Percentiles rank a stretch among this genome's conserved stretches.
phyloP scores from a whole-genome alignment of 331 rosid genomes.

The Arachis monticola region DNA sequence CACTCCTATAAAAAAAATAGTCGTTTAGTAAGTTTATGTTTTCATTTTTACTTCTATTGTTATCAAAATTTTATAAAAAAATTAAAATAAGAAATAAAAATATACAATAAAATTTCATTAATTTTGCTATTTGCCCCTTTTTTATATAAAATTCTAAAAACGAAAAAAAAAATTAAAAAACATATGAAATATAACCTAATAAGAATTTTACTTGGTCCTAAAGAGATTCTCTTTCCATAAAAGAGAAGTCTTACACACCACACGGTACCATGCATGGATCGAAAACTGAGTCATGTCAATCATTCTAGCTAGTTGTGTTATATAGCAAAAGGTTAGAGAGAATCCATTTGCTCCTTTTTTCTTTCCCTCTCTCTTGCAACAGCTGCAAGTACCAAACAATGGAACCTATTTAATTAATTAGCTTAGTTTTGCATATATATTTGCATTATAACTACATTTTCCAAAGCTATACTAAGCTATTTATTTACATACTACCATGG shows the following conservation, averaged over 20 bases:
- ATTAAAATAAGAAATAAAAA: too few species aligned
- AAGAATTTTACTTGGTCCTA: too few species aligned
- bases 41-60: too few species aligned
- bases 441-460: slow-evolving; percentile 8
- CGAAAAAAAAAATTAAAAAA: too few species aligned
- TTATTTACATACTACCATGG: background rate
- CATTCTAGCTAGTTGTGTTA: background rate
- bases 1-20: too few species aligned
- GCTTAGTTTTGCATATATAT: background rate
- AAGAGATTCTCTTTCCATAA: too few species aligned
- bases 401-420: background rate
- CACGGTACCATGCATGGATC: background rate
- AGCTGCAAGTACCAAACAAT: slow-evolving; percentile 36
- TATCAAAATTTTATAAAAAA: too few species aligned
- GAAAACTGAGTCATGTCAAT: slow-evolving; percentile 20
- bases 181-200: too few species aligned
- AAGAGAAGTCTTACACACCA: background rate
- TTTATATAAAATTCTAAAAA: too few species aligned
- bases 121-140: too few species aligned
- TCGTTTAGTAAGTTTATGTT: too few species aligned
- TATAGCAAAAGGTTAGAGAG: background rate
- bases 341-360: background rate
- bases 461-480: slow-evolving; percentile 25
- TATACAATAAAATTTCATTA: too few species aligned
- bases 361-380: slow-evolving; percentile 1